Evolutionary conservation across 2,329 filamentous ascomycete genomes (phyloP).

Genomic region (Botrytis deweyae): DNA sequence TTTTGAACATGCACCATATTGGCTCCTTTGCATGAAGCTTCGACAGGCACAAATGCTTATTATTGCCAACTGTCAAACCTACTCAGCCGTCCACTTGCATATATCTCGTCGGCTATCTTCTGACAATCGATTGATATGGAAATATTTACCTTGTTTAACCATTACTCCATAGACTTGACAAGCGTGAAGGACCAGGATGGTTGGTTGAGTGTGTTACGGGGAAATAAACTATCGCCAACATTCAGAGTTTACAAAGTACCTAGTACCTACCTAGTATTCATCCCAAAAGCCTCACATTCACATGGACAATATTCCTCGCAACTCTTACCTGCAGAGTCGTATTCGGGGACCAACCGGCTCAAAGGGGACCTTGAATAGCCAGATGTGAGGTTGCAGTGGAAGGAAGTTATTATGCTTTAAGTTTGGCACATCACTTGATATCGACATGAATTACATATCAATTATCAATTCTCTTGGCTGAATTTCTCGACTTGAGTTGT

Average conservation of each 20-base stretch:
- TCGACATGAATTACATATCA: neutral
- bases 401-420: neutral
- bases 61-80: conserved; percentile 6
- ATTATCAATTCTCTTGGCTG: neutral
- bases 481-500: neutral
- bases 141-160: neutral
- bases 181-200: neutral
- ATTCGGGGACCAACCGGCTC: neutral
- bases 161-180: neutral
- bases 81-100: conserved; percentile 7
- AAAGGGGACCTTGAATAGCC: neutral
- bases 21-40: neutral
- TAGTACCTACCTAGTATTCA: neutral
- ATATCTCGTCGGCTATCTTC: conserved; percentile 4
- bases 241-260: neutral
- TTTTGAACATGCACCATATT: neutral
- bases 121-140: conserved; percentile 12
- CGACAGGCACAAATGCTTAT: conserved; percentile 5
- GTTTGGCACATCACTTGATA: neutral
- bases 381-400: neutral
- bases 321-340: neutral
- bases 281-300: neutral
- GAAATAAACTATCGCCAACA: neutral
- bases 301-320: neutral
- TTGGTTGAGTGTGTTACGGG: neutral